Evolutionary conservation across 345 rosid species (phyloP), one percentile per base, ranked within the genome.

Genomic region (Mercurialis annua): DNA sequence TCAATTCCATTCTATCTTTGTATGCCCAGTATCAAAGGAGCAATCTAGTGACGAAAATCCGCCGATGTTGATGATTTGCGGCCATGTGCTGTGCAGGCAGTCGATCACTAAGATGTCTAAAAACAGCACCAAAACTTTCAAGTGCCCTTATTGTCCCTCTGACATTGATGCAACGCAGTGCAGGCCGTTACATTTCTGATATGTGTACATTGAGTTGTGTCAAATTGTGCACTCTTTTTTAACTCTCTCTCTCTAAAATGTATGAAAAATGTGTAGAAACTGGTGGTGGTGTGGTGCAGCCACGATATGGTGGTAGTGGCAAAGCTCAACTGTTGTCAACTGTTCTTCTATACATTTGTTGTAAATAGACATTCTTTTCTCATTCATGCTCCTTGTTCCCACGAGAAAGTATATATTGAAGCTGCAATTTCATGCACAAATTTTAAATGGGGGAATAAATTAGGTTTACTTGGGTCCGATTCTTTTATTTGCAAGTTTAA

Each of bases 1-100:
- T 55, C 89, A 84, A 77, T 89, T 81, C 67, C 92, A 85, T 55
- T 84, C 92, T 1, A 69, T 85, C 57, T 87, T 87, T 40, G 89
- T 89, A 1, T 89, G 96, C 67, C 90, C 96, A 0, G 85, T 89
- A 5, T 85, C 83, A 10, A 89, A 84, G 81, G 92, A 89, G 59
- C 82, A 84, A 74, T 80, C 90, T 5, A 81, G 78, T 0, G 82
- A 81, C 3, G 89, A 81, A 0, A 89, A 89, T 68, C 96, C 90
- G 0, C 89, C 90, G 1, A 85, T 89, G 87, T 59, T 89, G 86
- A 77, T 89, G 85, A 21, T 86, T 5, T 87, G 96, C 20, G 81
- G 85, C 20, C 96, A 89, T 42, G 96, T 87, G 31, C 82, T 86
- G 30, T 81, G 89, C 81, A 81, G 77, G 78, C 76, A 85, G 55